These are phyloP conservation scores for Sporothrix sp. DNA, from an alignment of 2,329 filamentous ascomycete genomes.

Conservation along the genomic window DNA sequence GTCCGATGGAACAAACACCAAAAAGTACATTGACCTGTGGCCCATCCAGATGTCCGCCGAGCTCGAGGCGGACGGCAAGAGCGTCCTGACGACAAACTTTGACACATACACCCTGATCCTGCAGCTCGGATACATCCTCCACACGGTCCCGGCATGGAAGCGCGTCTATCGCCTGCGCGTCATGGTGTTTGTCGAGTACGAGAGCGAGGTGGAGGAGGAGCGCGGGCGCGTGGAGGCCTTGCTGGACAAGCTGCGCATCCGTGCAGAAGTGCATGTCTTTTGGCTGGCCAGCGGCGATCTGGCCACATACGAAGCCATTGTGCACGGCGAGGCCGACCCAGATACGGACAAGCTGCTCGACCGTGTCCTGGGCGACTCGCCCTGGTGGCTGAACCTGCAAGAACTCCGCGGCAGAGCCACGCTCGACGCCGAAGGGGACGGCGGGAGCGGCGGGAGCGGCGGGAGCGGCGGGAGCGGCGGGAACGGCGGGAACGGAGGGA, in stretches of 20 bases:
- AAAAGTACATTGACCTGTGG: slow-evolving; percentile 81
- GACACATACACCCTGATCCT: slow-evolving; percentile 83
- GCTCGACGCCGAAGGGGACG: slow-evolving; percentile 4
- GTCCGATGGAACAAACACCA: slow-evolving; percentile 49
- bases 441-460: not conserved
- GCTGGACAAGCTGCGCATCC: slow-evolving; percentile 71
- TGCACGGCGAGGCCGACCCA: slow-evolving; percentile 56
- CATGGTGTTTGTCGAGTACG: slow-evolving; percentile 82
- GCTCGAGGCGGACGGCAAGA: slow-evolving; percentile 56
- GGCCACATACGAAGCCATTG: slow-evolving; percentile 64
- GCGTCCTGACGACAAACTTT: slow-evolving; percentile 75
- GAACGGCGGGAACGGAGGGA: not conserved
- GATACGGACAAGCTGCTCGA: slow-evolving; percentile 54
- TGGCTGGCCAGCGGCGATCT: slow-evolving; percentile 68
- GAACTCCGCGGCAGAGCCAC: slow-evolving; percentile 33
- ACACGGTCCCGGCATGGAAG: slow-evolving; percentile 74
- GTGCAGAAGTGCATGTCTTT: slow-evolving; percentile 69
- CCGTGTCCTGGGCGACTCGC: slow-evolving; percentile 56
- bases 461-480: not conserved
- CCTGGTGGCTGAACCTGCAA: slow-evolving; percentile 76
- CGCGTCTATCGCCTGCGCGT: slow-evolving; percentile 63
- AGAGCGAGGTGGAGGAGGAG: slow-evolving; percentile 74
- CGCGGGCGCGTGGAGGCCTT: slow-evolving; percentile 60
- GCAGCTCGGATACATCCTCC: slow-evolving; percentile 74
- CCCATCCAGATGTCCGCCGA: slow-evolving; percentile 91